Conservation (phyloP, 2,329 filamentous ascomycete genomes). For the Talaromyces marneffei region DNA sequence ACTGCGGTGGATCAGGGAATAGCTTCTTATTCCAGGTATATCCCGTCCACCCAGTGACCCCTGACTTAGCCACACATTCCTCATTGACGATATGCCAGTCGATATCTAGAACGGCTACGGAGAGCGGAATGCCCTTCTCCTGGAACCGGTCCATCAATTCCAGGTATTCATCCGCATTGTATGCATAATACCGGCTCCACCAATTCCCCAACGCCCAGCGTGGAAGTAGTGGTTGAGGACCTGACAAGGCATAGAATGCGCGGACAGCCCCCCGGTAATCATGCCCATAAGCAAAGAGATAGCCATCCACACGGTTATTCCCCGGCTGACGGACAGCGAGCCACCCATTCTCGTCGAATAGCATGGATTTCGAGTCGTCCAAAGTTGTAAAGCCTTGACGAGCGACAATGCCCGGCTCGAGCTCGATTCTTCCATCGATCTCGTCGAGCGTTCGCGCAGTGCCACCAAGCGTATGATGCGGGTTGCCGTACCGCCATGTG, state of each 20-base stretch:
- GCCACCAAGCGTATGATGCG: constrained; percentile 37
- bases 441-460: constrained; percentile 53
- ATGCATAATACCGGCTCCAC: constrained; percentile 60
- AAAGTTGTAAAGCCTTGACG: constrained; percentile 47
- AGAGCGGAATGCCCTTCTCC: constrained; percentile 49
- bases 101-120: constrained; percentile 59
- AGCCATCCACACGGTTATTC: constrained; percentile 47
- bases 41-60: constrained; percentile 52
- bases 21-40: constrained; percentile 58
- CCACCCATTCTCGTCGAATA: constrained; percentile 51
- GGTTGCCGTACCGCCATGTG: constrained; percentile 51
- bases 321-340: constrained; percentile 45
- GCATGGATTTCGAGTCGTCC: constrained; percentile 53
- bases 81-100: constrained; percentile 58
- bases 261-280: constrained; percentile 52
- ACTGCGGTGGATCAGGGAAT: constrained; percentile 52
- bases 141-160: constrained; percentile 53
- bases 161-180: constrained; percentile 52
- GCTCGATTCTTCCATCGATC: constrained; percentile 46
- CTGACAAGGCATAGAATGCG: constrained; percentile 52
- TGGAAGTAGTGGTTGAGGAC: constrained; percentile 51
- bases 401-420: constrained; percentile 50
- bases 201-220: constrained; percentile 59
- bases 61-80: constrained; percentile 32
- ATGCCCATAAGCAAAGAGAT: constrained; percentile 55